phyloP scores from a whole-genome alignment of 2,329 filamentous ascomycete species.

The Calonectria pseudoturangicola region DNA sequence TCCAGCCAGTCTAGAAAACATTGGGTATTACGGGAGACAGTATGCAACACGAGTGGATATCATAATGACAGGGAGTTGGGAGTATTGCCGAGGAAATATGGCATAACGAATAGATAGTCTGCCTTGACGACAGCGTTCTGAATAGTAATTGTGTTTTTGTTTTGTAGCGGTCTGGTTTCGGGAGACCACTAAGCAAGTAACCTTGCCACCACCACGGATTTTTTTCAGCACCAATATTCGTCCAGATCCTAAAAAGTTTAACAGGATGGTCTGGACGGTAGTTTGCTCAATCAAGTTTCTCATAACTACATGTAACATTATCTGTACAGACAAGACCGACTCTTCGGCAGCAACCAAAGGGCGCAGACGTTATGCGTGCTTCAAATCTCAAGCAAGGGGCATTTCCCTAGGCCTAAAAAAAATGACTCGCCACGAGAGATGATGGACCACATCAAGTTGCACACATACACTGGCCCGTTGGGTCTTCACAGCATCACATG shows the following conservation, averaged over 20 bases:
- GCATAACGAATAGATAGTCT: conserved; percentile 18
- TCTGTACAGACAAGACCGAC: not conserved
- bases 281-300: not conserved
- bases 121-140: conserved; percentile 8
- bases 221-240: not conserved
- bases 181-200: no score
- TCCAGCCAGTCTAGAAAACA: not conserved
- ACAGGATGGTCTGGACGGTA: not conserved
- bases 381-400: not conserved
- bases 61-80: conserved; percentile 13
- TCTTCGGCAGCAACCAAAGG: not conserved
- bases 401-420: not conserved
- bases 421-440: not conserved
- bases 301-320: not conserved
- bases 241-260: not conserved
- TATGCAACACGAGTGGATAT: not conserved
- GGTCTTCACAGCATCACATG: conserved; percentile 28
- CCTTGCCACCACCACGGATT: no score
- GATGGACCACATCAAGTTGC: conserved; percentile 16
- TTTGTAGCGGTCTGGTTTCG: not conserved
- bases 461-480: conserved; percentile 4
- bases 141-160: conserved; percentile 16
- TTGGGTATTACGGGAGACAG: not conserved
- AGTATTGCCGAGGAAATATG: conserved; percentile 8
- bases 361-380: not conserved